These are phyloP conservation scores for Haematococcus sp. DNA, from an alignment of 139 green algal species.

Conservation along the genomic window DNA sequence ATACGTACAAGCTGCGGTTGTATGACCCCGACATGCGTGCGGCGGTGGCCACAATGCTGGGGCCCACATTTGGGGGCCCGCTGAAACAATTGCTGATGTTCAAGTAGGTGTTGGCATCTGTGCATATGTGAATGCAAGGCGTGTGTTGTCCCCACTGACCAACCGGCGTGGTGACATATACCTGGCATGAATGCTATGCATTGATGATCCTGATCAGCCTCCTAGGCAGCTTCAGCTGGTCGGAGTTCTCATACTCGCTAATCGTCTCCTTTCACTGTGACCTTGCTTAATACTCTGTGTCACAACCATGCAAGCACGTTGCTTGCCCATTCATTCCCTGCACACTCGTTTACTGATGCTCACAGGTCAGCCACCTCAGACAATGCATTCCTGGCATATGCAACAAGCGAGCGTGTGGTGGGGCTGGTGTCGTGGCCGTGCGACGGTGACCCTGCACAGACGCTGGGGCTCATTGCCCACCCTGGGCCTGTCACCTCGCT, in stretches of 20 bases:
- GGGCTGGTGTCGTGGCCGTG: conserved; percentile 67
- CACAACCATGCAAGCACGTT: no score
- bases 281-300: no score
- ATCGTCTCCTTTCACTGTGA: no score
- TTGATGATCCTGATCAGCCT: no score
- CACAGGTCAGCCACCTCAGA: conserved; percentile 27
- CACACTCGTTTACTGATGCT: no score
- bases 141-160: background rate
- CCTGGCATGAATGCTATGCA: no score
- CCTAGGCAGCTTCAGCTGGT: no score
- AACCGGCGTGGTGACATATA: background rate
- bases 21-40: conserved; percentile 44
- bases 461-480: conserved; percentile 75
- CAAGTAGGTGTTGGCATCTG: conserved; percentile 39
- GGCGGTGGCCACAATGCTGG: conserved; percentile 47
- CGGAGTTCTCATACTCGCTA: no score
- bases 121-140: no score
- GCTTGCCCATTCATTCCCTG: no score
- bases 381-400: conserved; percentile 58
- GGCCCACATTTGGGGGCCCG: conserved; percentile 61
- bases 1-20: conserved; percentile 58
- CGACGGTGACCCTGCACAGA: conserved; percentile 54
- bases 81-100: conserved; percentile 55
- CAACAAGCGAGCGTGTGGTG: conserved; percentile 51
- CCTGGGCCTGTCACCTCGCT: conserved; percentile 46